These are phyloP conservation scores for Solanum rostratum DNA, from an alignment of 257 asterid species.

Conservation along the genomic window DNA sequence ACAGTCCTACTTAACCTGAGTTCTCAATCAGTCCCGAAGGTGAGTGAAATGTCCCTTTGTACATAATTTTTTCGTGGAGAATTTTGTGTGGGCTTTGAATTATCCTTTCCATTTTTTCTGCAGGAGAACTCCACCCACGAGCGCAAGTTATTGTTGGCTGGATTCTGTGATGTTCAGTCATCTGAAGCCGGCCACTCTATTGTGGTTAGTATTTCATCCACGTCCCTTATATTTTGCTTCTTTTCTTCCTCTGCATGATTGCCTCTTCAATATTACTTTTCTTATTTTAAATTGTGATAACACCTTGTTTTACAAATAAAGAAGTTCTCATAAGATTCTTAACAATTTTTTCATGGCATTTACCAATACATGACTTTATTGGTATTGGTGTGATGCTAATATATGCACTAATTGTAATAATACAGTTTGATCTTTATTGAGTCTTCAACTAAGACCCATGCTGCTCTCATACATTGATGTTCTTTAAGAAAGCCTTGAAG, in stretches of 20 bases:
- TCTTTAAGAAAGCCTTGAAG: not conserved
- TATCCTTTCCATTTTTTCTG: conserved; percentile 8
- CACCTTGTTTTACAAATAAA: not conserved
- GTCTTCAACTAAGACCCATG: not conserved
- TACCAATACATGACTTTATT: not conserved
- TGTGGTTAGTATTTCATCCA: conserved; percentile 42
- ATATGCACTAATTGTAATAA: not conserved
- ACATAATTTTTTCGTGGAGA: not conserved
- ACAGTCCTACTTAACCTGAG: conserved; percentile 28
- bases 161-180: conserved; percentile 58
- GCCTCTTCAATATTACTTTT: not conserved
- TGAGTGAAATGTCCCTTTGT: not conserved
- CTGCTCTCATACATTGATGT: not conserved
- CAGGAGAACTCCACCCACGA: conserved; percentile 54
- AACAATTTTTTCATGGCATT: not conserved
- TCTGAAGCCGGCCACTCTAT: conserved; percentile 30
- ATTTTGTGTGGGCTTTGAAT: not conserved
- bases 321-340: not conserved
- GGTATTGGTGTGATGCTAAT: not conserved
- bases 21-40: conserved; percentile 26
- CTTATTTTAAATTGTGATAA: not conserved
- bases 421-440: not conserved
- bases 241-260: not conserved
- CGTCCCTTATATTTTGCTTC: not conserved
- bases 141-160: conserved; percentile 65